These are phyloP conservation scores for Chloropicon primus DNA, from an alignment of 139 green algal species.

Conservation along the genomic window DNA sequence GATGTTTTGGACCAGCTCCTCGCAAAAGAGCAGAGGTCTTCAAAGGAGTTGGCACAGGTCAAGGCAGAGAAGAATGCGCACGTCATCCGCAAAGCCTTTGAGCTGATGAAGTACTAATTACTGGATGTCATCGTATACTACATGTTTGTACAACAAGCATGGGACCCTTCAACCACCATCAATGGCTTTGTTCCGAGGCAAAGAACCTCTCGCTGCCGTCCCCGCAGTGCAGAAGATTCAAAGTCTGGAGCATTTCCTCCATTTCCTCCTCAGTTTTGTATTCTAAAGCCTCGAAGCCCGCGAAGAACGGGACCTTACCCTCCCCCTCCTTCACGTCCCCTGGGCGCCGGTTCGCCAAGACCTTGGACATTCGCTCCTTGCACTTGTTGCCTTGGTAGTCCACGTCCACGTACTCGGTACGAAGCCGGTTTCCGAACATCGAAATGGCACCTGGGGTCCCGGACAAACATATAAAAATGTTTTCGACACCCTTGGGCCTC, in stretches of 20 bases:
- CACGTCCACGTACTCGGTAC: slow-evolving; percentile 3
- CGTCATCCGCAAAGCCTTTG: not conserved
- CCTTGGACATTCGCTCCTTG: slow-evolving; percentile 8
- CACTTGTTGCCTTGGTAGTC: slow-evolving; percentile 2
- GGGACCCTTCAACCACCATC: no score
- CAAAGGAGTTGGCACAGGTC: not conserved
- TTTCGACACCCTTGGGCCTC: not conserved
- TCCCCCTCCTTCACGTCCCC: not conserved
- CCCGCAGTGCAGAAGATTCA: not conserved
- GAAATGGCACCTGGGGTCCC: not conserved
- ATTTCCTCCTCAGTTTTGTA: not conserved
- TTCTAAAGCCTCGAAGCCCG: not conserved
- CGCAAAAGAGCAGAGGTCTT: not conserved
- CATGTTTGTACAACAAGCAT: no score
- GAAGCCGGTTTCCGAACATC: not conserved
- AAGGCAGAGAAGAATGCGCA: not conserved
- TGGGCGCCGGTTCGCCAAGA: not conserved
- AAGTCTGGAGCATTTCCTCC: not conserved
- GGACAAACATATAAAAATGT: not conserved
- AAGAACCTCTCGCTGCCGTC: not conserved
- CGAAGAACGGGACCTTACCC: not conserved
- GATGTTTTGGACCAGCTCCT: not conserved
- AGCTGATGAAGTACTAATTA: not conserved
- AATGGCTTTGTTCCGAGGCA: no score
- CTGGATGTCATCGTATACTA: no score